Percentiles rank a stretch among this genome's conserved stretches.
These are phyloP conservation scores for Aspergillus saccharolyticus DNA, from an alignment of 495 filamentous ascomycete species.

Conservation along the genomic window DNA sequence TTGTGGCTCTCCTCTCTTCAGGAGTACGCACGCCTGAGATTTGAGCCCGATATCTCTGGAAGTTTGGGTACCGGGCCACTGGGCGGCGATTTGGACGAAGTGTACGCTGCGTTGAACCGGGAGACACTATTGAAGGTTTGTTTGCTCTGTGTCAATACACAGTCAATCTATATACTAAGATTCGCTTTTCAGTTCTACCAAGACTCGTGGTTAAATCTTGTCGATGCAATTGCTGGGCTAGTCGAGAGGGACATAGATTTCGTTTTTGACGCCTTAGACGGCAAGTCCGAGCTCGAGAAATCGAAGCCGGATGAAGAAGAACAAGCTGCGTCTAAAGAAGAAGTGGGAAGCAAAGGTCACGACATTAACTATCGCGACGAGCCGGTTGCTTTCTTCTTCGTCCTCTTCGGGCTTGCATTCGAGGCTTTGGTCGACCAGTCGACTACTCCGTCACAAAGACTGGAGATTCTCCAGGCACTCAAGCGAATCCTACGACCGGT, in stretches of 20 bases:
- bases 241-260: constrained; percentile 97
- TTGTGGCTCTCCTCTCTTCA: constrained; percentile 90
- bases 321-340: constrained; percentile 36
- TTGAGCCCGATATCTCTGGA: constrained; percentile 95
- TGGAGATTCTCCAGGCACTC: constrained; percentile 84
- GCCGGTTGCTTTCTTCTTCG: constrained; percentile 98
- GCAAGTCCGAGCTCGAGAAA: constrained; percentile 49
- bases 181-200: constrained; percentile 72
- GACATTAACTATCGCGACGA: constrained; percentile 98
- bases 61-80: constrained; percentile 63
- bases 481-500: constrained; percentile 92
- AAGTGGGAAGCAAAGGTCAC: constrained; percentile 50
- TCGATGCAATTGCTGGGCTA: constrained; percentile 94
- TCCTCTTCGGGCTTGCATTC: constrained; percentile 93
- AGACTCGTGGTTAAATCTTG: constrained; percentile 92
- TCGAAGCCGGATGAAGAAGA: constrained; percentile 29
- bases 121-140: constrained; percentile 77
- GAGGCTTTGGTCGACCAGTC: constrained; percentile 85
- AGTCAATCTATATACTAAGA: constrained; percentile 20
- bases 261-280: constrained; percentile 93
- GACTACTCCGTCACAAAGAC: constrained; percentile 69
- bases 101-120: constrained; percentile 90
- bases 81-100: constrained; percentile 76
- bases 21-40: constrained; percentile 88
- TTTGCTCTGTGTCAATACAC: neutral